Base-by-base conservation (phyloP, 305 asterid species). In the Fraxinus angustifolia region DNA sequence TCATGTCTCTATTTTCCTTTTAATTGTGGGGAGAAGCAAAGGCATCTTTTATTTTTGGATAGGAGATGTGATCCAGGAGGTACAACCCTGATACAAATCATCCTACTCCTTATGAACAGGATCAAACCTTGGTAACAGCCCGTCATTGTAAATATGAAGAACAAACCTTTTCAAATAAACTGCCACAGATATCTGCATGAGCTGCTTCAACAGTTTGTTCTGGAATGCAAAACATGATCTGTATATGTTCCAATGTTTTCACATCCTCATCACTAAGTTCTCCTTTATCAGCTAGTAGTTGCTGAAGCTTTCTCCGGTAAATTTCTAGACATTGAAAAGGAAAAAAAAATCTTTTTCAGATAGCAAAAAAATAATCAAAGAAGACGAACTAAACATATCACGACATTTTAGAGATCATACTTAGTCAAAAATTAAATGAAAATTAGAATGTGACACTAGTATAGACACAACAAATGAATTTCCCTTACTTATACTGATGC, bases 131-230 rank as follows among this genome's bases (percentile, higher is more conserved):
- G 36, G 31, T 16, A 10, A 7, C 53, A 40, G 73, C 48, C 73
- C 58, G 62, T 35, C 60, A 21, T 65, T 45, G 23, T 8, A 58
- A 81, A 70, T 14, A 10, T 16, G 82, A 26, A 76, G 8, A 28
- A 35, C 28, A 11, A 28, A 95, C 98, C 98, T 94, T 96, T 87
- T 96, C 98, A 85, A 96, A 96, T 88, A 92, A 88, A 83, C 90
- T 87, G 77, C 99, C 99, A 82, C 99, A 96, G 75, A 96, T 94
- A 85, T 92, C 98, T 75, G 94, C 92, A 84, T 96, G 97, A 81
- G 93, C 93, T 79, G 92, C 90, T 87, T 96, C 99, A 73, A 94
- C 97, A 17, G 99, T 91, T 89, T 92, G 90, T 87, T 92, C 94
- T 56, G 92, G 96, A 76, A 94, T 89, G 88, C 98, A 94, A 82